These are phyloP conservation scores for Cinchona pubescens DNA, from an alignment of 257 asterid species.

Conservation along the genomic window DNA sequence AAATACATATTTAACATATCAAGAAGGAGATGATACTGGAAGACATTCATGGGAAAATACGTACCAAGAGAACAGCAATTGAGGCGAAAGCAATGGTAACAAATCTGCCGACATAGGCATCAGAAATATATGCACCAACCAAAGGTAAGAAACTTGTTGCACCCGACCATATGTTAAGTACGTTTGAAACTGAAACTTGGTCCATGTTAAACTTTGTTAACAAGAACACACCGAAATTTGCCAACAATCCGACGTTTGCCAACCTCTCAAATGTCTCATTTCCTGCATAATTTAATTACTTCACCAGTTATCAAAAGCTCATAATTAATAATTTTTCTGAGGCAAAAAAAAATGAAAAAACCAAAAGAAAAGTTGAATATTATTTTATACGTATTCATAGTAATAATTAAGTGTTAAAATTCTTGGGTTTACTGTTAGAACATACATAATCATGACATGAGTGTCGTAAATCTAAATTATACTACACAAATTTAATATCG, in stretches of 20 bases:
- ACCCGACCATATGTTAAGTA: slow-evolving; percentile 57
- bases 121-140: slow-evolving; percentile 65
- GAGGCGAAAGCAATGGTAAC: slow-evolving; percentile 56
- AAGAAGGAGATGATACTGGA: not conserved
- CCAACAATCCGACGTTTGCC: slow-evolving; percentile 57
- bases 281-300: slow-evolving; percentile 41
- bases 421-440: no score
- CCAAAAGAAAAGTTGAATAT: not conserved
- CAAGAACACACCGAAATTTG: slow-evolving; percentile 69
- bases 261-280: slow-evolving; percentile 81
- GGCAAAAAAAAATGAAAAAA: not conserved
- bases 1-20: not conserved
- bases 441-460: no score
- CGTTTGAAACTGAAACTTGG: slow-evolving; percentile 70
- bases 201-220: slow-evolving; percentile 63
- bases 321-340: not conserved
- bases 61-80: slow-evolving; percentile 49
- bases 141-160: slow-evolving; percentile 57
- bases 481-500: no score
- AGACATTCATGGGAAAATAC: not conserved
- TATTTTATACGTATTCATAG: no score
- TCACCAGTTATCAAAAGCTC: not conserved
- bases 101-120: slow-evolving; percentile 64
- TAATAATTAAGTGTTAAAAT: no score
- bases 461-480: no score